Base-by-base conservation (phyloP, 371 early-diverging fungal genomes). In the Cokeromyces recurvatus region DNA sequence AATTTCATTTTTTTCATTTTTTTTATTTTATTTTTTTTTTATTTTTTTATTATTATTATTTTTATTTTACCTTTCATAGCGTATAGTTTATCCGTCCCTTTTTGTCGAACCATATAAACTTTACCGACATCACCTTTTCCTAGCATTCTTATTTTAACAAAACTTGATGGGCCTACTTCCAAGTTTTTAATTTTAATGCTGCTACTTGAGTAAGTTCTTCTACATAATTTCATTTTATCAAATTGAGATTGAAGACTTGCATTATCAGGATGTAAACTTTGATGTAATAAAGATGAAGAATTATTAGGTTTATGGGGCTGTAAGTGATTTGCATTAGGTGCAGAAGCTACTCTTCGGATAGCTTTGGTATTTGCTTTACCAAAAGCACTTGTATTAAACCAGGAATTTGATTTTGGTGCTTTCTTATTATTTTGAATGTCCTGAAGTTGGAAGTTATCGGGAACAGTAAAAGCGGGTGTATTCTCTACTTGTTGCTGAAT, bases 101-200 rank as follows among this genome's bases (percentile, higher is more conserved):
- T 93, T 66, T 91, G 88, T 41, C 81, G 84, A 40, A 95, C 97
- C 57, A 97, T 78, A 54, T 91, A 97, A 1, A 97, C 97, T 62
- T 89, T 92, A 16, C 96, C 97, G 14, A 97, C 97, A 68, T 94
- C 97, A 22, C 97, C 97, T 66, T 91, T 91, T 38, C 97, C 97
- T 21, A 97, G 75, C 59, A 97, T 64, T 55, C 85, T 75, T 34
- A 89, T 64, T 59, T 94, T 94, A 31, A 64, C 70, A 67, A 94
- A 97, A 59, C 88, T 83, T 46, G 77, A 85, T 8, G 95, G 94
- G 15, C 84, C 80, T 1, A 92, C 93, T 51, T 87, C 78, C 12
- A 86, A 74, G 27, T 82, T 71, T 39, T 81, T 83, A 39, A 89
- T 67, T 59, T 81, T 85, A 51, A 90, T 79, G 43, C 87, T 84